These are phyloP conservation scores for Boletus smithii DNA, from an alignment of 1,284 basidiomycete genomes.

Conservation along the genomic window DNA sequence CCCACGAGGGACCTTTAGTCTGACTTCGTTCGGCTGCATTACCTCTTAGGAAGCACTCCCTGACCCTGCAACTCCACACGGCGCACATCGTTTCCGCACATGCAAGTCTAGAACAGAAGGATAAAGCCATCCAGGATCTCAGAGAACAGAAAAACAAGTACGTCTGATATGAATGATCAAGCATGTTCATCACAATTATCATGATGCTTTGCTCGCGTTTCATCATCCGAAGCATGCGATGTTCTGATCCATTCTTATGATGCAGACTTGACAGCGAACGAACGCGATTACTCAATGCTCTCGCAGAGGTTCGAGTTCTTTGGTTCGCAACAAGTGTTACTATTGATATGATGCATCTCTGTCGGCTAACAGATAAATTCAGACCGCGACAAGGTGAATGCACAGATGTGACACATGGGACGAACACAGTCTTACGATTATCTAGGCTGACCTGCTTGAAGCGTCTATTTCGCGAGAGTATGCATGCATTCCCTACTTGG, in stretches of 20 bases:
- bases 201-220: not conserved
- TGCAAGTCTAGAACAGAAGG: constrained; percentile 69
- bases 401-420: constrained; percentile 2
- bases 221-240: constrained; percentile 5
- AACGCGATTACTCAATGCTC: constrained; percentile 55
- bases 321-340: not conserved
- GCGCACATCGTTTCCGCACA: constrained; percentile 82
- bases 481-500: constrained; percentile 19
- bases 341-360: constrained; percentile 11
- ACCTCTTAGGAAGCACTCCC: constrained; percentile 64
- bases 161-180: constrained; percentile 22
- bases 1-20: constrained; percentile 4
- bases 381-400: constrained; percentile 66
- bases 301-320: constrained; percentile 53
- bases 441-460: constrained; percentile 53
- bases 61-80: constrained; percentile 76
- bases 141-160: constrained; percentile 79
- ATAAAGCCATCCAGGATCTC: constrained; percentile 71
- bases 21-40: constrained; percentile 14
- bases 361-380: constrained; percentile 57
- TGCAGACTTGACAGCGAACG: constrained; percentile 71
- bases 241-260: constrained; percentile 15
- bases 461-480: constrained; percentile 61
- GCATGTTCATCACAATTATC: not conserved
- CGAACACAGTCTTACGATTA: constrained; percentile 7